Percentiles rank a stretch among this genome's conserved stretches.
phyloP scores from a whole-genome alignment of 108 stramenopile species.

The Pelagomonas calceolata region DNA sequence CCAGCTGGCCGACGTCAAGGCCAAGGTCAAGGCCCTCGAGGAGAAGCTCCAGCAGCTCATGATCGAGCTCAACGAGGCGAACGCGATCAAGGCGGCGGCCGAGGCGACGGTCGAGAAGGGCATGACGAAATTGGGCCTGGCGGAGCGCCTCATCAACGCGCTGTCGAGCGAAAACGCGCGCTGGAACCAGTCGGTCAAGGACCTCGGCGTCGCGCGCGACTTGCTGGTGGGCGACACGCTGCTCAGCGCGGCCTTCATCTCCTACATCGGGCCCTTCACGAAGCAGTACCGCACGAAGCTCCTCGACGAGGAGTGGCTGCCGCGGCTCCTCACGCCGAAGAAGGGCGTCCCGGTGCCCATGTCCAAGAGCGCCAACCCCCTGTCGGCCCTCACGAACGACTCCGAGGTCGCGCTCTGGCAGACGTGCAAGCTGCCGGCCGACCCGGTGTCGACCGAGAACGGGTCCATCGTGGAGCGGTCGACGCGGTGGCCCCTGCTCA shows the following conservation, averaged over 20 bases:
- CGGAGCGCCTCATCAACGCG: conserved; percentile 48
- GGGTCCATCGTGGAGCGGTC: conserved; percentile 43
- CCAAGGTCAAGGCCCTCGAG: conserved; percentile 33
- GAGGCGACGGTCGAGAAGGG: conserved; percentile 43
- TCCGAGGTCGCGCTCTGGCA: conserved; percentile 49
- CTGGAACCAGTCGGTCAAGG: conserved; percentile 41
- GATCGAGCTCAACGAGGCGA: conserved; percentile 41
- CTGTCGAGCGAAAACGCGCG: conserved; percentile 55
- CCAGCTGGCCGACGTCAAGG: conserved; percentile 16
- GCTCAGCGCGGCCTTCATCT: conserved; percentile 48
- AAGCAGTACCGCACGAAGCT: conserved; percentile 47
- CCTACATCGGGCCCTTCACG: conserved; percentile 56
- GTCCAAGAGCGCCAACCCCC: conserved; percentile 9
- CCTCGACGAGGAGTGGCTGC: conserved; percentile 36
- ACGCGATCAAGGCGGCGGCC: conserved; percentile 6
- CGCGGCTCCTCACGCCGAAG: conserved; percentile 26
- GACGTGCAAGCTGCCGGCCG: conserved; percentile 41
- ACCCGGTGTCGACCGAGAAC: conserved; percentile 50
- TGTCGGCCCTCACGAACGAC: conserved; percentile 13
- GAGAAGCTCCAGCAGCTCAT: conserved; percentile 40
- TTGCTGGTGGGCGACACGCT: conserved; percentile 51
- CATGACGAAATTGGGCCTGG: conserved; percentile 49
- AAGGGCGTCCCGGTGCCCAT: conserved; percentile 20
- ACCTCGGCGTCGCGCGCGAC: conserved; percentile 28
- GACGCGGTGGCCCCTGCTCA: conserved; percentile 52